Evolutionary conservation across 2,329 filamentous ascomycete species (phyloP).

Genomic region (Diaporthe citrichinensis): DNA sequence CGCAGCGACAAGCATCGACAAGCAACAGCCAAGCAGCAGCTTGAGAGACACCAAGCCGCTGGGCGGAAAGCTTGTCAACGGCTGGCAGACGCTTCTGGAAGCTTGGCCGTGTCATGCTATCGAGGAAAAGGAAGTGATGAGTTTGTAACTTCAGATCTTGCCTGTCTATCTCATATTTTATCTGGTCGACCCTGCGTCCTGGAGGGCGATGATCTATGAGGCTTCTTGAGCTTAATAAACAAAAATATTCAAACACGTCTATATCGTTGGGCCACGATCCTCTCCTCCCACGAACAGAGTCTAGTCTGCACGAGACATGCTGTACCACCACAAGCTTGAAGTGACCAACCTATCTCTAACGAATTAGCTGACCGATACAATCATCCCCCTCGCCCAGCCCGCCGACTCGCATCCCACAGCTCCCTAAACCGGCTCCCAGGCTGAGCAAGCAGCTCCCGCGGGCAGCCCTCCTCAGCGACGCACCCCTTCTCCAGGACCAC

Average conservation of each 20-base stretch:
- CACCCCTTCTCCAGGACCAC: constrained; percentile 61
- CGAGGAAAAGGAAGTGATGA: neutral
- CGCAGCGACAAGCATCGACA: constrained; percentile 12
- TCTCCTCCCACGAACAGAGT: no score
- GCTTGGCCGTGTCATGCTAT: neutral
- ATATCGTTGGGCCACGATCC: no score
- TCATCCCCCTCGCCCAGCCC: constrained; percentile 5
- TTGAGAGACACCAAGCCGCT: constrained; percentile 20
- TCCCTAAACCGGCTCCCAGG: constrained; percentile 29
- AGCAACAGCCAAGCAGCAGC: constrained; percentile 23
- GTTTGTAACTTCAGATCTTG: neutral
- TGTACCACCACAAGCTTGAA: neutral
- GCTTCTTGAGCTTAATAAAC: neutral
- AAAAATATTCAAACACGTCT: neutral
- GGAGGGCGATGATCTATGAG: neutral
- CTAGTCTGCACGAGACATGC: no score
- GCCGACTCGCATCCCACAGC: constrained; percentile 32
- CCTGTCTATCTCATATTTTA: neutral
- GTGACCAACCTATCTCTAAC: no score
- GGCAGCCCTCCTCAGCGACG: constrained; percentile 38
- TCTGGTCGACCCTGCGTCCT: neutral
- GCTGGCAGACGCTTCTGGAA: neutral
- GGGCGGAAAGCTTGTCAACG: constrained; percentile 25
- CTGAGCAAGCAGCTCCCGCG: constrained; percentile 10
- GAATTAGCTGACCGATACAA: neutral